Conservation (phyloP, 2,329 filamentous ascomycete species). For the Fusarium ambrosium region DNA sequence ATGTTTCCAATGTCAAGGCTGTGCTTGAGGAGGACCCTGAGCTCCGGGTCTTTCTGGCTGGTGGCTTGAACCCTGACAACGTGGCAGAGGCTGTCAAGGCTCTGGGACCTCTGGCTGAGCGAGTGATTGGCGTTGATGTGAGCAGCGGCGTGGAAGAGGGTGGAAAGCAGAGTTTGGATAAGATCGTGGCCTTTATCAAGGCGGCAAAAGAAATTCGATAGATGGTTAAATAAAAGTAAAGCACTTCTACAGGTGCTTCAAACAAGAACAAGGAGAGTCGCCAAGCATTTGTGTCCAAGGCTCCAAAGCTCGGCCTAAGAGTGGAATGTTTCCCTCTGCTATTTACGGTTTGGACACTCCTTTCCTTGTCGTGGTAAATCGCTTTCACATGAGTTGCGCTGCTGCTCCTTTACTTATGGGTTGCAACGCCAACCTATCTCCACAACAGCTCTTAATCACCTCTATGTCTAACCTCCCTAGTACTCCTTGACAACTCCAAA, state of each 20-base stretch:
- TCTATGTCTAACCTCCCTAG: neutral
- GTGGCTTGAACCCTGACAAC: constrained; percentile 85
- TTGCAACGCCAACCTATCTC: constrained; percentile 11
- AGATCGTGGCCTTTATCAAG: constrained; percentile 84
- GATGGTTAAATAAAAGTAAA: constrained; percentile 26
- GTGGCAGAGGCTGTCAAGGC: constrained; percentile 75
- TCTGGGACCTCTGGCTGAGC: constrained; percentile 70
- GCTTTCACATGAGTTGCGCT: neutral
- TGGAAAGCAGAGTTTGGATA: constrained; percentile 83
- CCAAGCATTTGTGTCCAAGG: neutral
- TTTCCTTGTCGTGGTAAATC: neutral
- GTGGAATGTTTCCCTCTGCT: neutral
- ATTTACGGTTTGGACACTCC: neutral
- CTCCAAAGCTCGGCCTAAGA: neutral
- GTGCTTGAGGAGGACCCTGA: constrained; percentile 76
- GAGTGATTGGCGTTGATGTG: constrained; percentile 88
- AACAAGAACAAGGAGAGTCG: neutral
- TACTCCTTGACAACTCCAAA: neutral
- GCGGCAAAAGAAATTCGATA: constrained; percentile 75
- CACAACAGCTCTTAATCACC: neutral
- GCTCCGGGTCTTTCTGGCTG: constrained; percentile 85
- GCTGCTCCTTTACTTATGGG: constrained; percentile 11
- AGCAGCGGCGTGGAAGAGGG: constrained; percentile 93
- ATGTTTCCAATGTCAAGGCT: constrained; percentile 76
- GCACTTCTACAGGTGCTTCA: neutral